Conservation (phyloP, 148 eudicot species). For the Nepenthes gracilis region DNA sequence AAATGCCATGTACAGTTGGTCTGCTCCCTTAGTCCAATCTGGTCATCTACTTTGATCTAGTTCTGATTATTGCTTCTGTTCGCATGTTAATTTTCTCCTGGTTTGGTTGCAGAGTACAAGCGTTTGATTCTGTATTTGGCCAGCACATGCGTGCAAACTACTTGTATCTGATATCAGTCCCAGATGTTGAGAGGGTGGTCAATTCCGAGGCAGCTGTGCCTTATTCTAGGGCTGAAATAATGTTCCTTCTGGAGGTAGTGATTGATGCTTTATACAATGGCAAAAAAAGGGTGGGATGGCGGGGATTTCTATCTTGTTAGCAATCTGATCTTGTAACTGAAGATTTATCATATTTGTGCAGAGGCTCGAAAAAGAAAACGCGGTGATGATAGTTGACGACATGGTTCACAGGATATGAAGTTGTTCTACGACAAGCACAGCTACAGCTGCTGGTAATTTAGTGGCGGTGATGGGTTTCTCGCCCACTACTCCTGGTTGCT, state of each 20-base stretch:
- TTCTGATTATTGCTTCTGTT: background rate
- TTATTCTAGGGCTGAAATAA: constrained; percentile 56
- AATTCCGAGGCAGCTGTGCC: constrained; percentile 50
- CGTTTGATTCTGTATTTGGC: constrained; percentile 58
- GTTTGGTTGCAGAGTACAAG: constrained; percentile 44
- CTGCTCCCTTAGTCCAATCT: background rate
- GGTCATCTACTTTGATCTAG: background rate
- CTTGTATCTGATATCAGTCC: constrained; percentile 61
- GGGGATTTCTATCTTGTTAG: background rate
- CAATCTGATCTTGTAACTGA: constrained; percentile 1
- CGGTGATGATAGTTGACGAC: constrained; percentile 33
- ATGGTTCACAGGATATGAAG: constrained; percentile 36
- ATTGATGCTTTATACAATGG: background rate
- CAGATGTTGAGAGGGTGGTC: constrained; percentile 59
- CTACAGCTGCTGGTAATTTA: no score
- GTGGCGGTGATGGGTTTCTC: no score
- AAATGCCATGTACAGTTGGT: background rate
- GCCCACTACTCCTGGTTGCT: no score
- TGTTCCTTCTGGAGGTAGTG: constrained; percentile 59
- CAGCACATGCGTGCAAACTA: constrained; percentile 73
- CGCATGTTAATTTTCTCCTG: background rate
- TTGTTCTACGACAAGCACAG: no score
- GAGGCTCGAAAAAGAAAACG: constrained; percentile 40
- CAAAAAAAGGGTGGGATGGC: background rate
- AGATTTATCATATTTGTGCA: constrained; percentile 7